These are phyloP conservation scores for Maudiozyma pseudohumilis DNA, from an alignment of 805 yeast genomes.

Conservation along the genomic window DNA sequence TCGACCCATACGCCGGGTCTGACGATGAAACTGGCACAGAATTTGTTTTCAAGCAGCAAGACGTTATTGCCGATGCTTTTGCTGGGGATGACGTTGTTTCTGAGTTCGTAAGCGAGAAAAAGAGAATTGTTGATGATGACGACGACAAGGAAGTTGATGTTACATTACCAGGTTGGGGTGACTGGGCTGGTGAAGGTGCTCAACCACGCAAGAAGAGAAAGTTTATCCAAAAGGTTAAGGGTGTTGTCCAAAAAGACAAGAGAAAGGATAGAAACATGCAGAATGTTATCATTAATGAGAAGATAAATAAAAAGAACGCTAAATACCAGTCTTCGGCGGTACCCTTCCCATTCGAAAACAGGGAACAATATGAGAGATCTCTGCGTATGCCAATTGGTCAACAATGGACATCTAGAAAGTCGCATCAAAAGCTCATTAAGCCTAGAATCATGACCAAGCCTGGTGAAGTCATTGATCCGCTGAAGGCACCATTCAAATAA, in stretches of 20 bases:
- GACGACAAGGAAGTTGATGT: conserved; percentile 81
- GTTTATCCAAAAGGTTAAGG: conserved; percentile 61
- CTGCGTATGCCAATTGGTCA: conserved; percentile 94
- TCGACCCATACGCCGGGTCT: conserved; percentile 40
- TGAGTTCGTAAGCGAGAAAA: conserved; percentile 70
- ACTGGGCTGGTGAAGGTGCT: conserved; percentile 75
- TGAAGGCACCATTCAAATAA: conserved; percentile 68
- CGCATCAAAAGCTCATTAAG: conserved; percentile 81
- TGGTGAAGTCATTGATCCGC: conserved; percentile 84
- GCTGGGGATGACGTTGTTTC: conserved; percentile 92
- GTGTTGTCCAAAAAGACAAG: conserved; percentile 59
- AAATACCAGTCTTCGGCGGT: conserved; percentile 85
- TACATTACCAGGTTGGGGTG: conserved; percentile 96
- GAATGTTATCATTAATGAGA: conserved; percentile 84
- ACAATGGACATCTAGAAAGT: conserved; percentile 85
- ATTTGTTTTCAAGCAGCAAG: conserved; percentile 65
- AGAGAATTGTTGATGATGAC: conserved; percentile 55
- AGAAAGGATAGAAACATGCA: conserved; percentile 70
- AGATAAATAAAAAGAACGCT: conserved; percentile 68
- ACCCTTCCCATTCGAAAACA: conserved; percentile 88
- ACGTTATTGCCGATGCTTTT: conserved; percentile 81
- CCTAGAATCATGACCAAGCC: conserved; percentile 81
- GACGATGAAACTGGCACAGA: conserved; percentile 34
- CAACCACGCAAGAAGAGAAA: conserved; percentile 45
- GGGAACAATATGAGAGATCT: conserved; percentile 91